These are phyloP conservation scores for Candida peoriensis DNA, from an alignment of 805 yeast species.

Conservation along the genomic window DNA sequence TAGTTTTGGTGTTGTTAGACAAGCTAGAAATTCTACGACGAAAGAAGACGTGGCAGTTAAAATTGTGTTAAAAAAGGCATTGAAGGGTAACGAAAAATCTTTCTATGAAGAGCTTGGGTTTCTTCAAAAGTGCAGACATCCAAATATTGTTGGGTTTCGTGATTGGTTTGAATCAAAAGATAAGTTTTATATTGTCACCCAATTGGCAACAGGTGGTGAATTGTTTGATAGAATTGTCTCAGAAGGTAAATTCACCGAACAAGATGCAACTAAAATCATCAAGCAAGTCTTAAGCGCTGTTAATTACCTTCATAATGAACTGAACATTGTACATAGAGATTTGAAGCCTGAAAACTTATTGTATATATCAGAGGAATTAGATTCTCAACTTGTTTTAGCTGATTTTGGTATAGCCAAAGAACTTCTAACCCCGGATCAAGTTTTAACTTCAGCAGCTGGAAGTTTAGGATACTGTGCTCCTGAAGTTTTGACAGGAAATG, in stretches of 20 bases:
- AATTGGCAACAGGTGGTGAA: slow-evolving; percentile 95
- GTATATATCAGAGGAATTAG: slow-evolving; percentile 51
- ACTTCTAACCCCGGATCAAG: slow-evolving; percentile 53
- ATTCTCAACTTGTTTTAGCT: slow-evolving; percentile 78
- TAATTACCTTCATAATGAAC: slow-evolving; percentile 61
- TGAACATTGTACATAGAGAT: slow-evolving; percentile 87
- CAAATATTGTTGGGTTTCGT: slow-evolving; percentile 81
- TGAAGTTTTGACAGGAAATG: slow-evolving; percentile 73
- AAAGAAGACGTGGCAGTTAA: slow-evolving; percentile 83
- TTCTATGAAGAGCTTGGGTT: slow-evolving; percentile 75
- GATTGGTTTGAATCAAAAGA: slow-evolving; percentile 95
- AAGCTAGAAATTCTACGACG: slow-evolving; percentile 50
- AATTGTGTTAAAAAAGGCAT: slow-evolving; percentile 79
- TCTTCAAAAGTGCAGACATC: slow-evolving; percentile 65
- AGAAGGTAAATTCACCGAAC: slow-evolving; percentile 82
- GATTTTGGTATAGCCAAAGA: slow-evolving; percentile 95
- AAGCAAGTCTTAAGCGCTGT: slow-evolving; percentile 75
- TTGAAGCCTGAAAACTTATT: slow-evolving; percentile 91
- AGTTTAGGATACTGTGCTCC: slow-evolving; percentile 98
- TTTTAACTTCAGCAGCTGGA: slow-evolving; percentile 74
- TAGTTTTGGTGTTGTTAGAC: slow-evolving; percentile 86
- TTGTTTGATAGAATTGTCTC: slow-evolving; percentile 80
- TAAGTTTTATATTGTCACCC: slow-evolving; percentile 90
- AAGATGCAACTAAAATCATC: slow-evolving; percentile 74
- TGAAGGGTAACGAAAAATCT: slow-evolving; percentile 72